Evolutionary conservation across 371 early-diverging fungal genomes (phyloP), one percentile per base, ranked within the genome.

Genomic region (Mitosporidium daphniae): DNA sequence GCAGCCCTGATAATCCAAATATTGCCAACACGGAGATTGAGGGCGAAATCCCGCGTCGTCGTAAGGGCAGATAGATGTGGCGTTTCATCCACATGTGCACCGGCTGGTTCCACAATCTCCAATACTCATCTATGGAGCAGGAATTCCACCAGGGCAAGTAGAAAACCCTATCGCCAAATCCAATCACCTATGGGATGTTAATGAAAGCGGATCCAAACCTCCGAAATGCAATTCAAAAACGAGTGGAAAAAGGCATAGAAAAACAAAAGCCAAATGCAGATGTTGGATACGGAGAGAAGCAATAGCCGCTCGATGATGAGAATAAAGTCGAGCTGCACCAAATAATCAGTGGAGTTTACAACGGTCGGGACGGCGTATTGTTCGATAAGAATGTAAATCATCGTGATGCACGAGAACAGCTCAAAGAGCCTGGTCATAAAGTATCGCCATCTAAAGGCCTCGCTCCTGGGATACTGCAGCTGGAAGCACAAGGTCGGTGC

Each of bases 91-190:
- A 38, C 6, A 4, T 8, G 31, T n/a, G n/a, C 8, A 12, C n/a
- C 8, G 25, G 9, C 8, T 19, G 9, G 44, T 77, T 77, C 78
- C 78, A 77, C 12, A 64, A 45, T 16, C 69, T 50, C 75, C 75
- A 75, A 44, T 77, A 77, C 18, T 54, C 53, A 5, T 55, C 60
- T 27, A 77, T 44, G 14, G 66, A 63, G 8, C 52, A 51, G 0
- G 64, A 57, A 43, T 77, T 77, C 78, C 78, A 77, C 77, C 74
- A 74, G 16, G 63, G 58, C 15, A 59, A 42, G 38, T 77, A 75
- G 36, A 77, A 77, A 3, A 60, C 53, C 9, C 78, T 59, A 38
- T 77, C 78, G 8, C 73, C 77, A 45, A 77, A 77, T 16, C 64
- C 47, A 16, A 69, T 40, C 3, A 72, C 26, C 47, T 56, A 45